Evolutionary conservation across 257 asterid species (phyloP).

Genomic region (Primulina eburnea): DNA sequence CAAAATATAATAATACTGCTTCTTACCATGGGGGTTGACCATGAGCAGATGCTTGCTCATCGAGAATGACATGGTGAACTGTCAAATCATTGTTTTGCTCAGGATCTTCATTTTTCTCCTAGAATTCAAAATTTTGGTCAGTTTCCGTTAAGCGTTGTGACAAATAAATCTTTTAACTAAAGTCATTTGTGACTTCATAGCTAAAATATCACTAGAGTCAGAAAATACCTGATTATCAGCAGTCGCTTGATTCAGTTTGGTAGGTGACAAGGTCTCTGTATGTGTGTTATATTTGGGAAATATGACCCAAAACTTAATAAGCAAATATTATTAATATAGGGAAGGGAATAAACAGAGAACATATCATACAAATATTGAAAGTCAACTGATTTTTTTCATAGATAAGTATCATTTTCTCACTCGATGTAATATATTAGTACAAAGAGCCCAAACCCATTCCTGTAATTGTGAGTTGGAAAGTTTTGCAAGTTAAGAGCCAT

Average conservation of each 20-base stretch:
- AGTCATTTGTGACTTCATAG: background rate
- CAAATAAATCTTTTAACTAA: background rate
- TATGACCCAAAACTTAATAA: background rate
- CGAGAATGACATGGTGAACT: background rate
- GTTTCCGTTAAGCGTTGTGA: background rate
- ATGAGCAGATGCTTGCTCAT: background rate
- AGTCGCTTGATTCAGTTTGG: background rate
- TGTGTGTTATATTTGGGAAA: background rate
- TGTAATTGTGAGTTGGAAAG: background rate
- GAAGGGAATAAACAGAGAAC: background rate
- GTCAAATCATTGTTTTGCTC: background rate
- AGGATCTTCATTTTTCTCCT: conserved; percentile 9
- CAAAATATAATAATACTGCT: background rate
- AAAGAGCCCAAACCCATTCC: background rate
- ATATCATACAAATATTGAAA: background rate
- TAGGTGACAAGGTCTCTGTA: background rate
- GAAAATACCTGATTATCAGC: background rate
- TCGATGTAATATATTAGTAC: background rate
- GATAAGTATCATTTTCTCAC: background rate
- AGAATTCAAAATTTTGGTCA: background rate
- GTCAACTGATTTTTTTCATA: background rate
- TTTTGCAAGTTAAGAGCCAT: background rate
- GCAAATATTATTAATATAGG: background rate
- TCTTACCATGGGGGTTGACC: background rate
- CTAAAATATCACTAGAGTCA: background rate